Evolutionary conservation across 2,329 filamentous ascomycete genomes (phyloP).

Genomic region (Penicillium sp.): DNA sequence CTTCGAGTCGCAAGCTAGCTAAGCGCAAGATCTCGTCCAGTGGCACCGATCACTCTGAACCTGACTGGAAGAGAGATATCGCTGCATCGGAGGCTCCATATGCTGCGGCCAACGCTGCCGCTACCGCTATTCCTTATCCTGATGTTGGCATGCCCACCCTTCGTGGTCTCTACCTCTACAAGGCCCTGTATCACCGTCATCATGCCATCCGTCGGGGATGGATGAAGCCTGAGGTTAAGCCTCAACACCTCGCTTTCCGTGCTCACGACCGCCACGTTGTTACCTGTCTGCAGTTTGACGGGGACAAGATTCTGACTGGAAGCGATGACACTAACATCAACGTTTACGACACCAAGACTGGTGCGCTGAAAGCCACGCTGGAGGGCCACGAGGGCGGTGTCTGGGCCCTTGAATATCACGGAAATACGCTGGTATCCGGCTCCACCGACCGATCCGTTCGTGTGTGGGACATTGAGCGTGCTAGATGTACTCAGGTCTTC

Average conservation of each 20-base stretch:
- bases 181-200: constrained; percentile 92
- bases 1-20: constrained; percentile 59
- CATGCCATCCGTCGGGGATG: constrained; percentile 89
- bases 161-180: constrained; percentile 88
- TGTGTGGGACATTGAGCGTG: constrained; percentile 98
- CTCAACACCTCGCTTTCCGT: constrained; percentile 92
- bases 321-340: constrained; percentile 98
- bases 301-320: constrained; percentile 96
- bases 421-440: constrained; percentile 91
- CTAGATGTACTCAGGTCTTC: constrained; percentile 91
- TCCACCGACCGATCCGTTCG: constrained; percentile 97
- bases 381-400: constrained; percentile 96
- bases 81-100: constrained; percentile 77
- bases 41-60: constrained; percentile 48
- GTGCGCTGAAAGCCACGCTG: constrained; percentile 79
- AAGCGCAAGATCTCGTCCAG: constrained; percentile 61
- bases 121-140: constrained; percentile 79
- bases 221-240: constrained; percentile 83
- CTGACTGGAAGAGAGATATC: constrained; percentile 54
- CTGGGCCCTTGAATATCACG: constrained; percentile 96
- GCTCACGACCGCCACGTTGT: constrained; percentile 96
- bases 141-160: constrained; percentile 78
- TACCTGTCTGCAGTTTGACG: constrained; percentile 95
- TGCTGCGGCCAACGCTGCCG: constrained; percentile 82
- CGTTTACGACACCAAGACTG: constrained; percentile 96